Percentiles rank a stretch among this genome's conserved stretches.
Conservation (phyloP, 371 early-diverging fungal species). For the Agmasoma carcini region DNA sequence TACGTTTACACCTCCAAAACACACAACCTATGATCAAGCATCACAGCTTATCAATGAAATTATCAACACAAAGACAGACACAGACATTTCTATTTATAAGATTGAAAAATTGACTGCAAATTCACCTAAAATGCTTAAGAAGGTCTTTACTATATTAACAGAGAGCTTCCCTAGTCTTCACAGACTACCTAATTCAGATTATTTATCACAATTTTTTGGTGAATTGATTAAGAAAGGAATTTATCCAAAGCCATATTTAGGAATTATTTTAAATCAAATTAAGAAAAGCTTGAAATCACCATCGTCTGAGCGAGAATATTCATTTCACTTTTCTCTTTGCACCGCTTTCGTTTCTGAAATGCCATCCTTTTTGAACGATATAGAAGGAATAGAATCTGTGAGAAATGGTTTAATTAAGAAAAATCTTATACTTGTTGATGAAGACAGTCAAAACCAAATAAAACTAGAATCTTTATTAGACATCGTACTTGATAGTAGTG, state of each 20-base stretch:
- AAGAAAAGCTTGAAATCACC: conserved; percentile 35
- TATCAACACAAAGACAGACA: conserved; percentile 23
- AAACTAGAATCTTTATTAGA: conserved; percentile 7
- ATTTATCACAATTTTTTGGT: conserved; percentile 37
- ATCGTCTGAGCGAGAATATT: conserved; percentile 36
- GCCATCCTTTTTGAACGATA: conserved; percentile 24
- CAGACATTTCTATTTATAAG: conserved; percentile 12
- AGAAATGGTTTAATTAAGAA: conserved; percentile 30
- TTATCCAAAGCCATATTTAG: conserved; percentile 29
- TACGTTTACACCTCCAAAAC: conserved; percentile 8
- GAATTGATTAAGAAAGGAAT: conserved; percentile 38
- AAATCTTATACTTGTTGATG: conserved; percentile 37
- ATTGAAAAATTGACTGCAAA: conserved; percentile 23
- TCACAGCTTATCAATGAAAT: conserved; percentile 38
- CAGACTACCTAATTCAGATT: conserved; percentile 29
- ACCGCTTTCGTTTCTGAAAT: conserved; percentile 20
- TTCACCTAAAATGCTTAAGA: conserved; percentile 21
- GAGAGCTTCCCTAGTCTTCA: conserved; percentile 35
- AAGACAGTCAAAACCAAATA: conserved; percentile 5
- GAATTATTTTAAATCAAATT: conserved; percentile 16
- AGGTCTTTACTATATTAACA: conserved; percentile 35
- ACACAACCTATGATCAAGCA: conserved; percentile 13
- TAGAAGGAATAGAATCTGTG: conserved; percentile 34
- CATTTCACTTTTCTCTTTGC: conserved; percentile 37
- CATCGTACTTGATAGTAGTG: background rate